Evolutionary conservation across 331 rosid genomes (phyloP).

Genomic region (Pyracantha coccinea): DNA sequence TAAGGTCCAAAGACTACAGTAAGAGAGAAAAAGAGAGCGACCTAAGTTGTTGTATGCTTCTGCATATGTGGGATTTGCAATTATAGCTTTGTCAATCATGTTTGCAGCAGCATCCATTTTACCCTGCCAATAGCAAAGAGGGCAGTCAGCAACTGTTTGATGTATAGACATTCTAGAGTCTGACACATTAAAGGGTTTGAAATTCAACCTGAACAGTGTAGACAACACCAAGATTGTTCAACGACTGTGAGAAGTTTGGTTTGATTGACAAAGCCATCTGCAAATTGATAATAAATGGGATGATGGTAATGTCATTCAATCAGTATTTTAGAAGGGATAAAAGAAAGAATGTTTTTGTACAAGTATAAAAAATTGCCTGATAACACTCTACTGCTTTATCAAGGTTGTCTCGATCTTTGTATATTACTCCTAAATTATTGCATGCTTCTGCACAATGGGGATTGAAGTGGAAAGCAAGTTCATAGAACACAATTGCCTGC

Average conservation of each 20-base stretch:
- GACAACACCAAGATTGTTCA: slow-evolving; percentile 98
- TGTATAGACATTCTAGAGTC: slow-evolving; percentile 12
- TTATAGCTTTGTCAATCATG: slow-evolving; percentile 96
- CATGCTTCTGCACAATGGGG: slow-evolving; percentile 99
- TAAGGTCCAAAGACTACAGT: not conserved
- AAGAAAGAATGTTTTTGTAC: not conserved
- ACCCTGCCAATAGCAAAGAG: slow-evolving; percentile 54
- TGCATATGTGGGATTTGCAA: slow-evolving; percentile 95
- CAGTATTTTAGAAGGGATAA: not conserved
- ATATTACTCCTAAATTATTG: slow-evolving; percentile 94
- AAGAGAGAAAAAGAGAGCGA: slow-evolving; percentile 5
- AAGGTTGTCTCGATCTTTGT: slow-evolving; percentile 94
- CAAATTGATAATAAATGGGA: slow-evolving; percentile 5
- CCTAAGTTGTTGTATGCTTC: slow-evolving; percentile 98
- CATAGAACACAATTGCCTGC: slow-evolving; percentile 97
- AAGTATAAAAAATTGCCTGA: slow-evolving; percentile 52
- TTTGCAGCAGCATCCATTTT: slow-evolving; percentile 98
- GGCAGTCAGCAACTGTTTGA: slow-evolving; percentile 10
- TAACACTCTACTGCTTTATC: slow-evolving; percentile 99
- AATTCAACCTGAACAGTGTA: slow-evolving; percentile 88
- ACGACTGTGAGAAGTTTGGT: slow-evolving; percentile 92
- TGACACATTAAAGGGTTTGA: slow-evolving; percentile 5
- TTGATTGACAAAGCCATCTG: slow-evolving; percentile 88
- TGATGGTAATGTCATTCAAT: not conserved
- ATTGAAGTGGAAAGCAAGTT: slow-evolving; percentile 96